A percentile compares a stretch with the other conserved stretches of the same genome.
Evolutionary conservation across 2,329 filamentous ascomycete species (phyloP).

Genomic region (Claviceps sp.): DNA sequence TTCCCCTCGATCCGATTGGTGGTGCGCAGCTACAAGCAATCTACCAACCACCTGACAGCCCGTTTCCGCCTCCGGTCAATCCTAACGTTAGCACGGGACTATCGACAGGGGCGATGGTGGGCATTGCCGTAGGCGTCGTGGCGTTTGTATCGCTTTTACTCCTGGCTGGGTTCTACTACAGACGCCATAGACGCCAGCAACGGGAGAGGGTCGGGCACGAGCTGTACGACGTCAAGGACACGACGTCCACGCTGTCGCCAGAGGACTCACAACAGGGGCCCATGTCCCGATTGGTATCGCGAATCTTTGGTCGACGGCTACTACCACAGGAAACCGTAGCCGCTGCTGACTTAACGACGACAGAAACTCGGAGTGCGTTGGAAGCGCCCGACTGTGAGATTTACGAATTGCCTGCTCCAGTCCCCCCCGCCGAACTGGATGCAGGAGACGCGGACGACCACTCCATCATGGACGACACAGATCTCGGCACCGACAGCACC

Average conservation of each 20-base stretch:
- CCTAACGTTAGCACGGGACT: conserved; percentile 15
- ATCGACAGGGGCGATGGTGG: conserved; percentile 27
- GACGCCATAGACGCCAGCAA: conserved; percentile 21
- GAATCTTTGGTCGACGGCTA: conserved; percentile 24
- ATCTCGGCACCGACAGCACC: conserved; percentile 26
- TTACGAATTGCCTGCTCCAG: conserved; percentile 36
- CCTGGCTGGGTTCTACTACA: conserved; percentile 20
- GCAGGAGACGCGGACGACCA: conserved; percentile 22
- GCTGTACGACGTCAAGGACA: conserved; percentile 23
- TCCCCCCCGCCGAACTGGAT: conserved; percentile 36
- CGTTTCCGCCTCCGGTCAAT: conserved; percentile 28
- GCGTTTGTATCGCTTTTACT: conserved; percentile 16
- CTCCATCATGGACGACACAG: conserved; percentile 25
- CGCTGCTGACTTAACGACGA: conserved; percentile 6
- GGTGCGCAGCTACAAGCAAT: conserved; percentile 30
- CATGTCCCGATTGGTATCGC: conserved; percentile 23
- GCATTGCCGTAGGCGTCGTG: conserved; percentile 31
- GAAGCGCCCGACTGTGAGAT: conserved; percentile 32
- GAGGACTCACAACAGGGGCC: conserved; percentile 13
- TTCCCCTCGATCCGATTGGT: conserved; percentile 29
- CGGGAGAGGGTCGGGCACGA: conserved; percentile 12
- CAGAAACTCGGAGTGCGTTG: conserved; percentile 15
- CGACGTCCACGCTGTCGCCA: conserved; percentile 18
- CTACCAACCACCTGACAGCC: conserved; percentile 28
- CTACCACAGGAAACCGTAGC: conserved; percentile 10